A percentile compares a stretch with the other conserved stretches of the same genome.
phyloP scores from a whole-genome alignment of 73 alveolate genomes.

The Tetrahymena malaccensis region DNA sequence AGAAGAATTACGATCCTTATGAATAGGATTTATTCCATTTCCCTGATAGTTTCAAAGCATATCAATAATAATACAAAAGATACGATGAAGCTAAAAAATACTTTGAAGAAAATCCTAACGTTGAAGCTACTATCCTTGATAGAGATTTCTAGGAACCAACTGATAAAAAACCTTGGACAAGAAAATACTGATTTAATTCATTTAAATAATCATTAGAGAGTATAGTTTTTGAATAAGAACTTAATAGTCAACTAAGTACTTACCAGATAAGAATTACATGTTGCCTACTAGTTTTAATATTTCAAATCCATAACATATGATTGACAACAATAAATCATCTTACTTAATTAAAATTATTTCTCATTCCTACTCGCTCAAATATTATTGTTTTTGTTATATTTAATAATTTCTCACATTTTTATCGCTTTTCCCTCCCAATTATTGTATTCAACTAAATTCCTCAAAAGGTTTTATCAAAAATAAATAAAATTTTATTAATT shows the following conservation, averaged over 20 bases:
- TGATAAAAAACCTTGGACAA: conserved; percentile 34
- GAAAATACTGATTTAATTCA: conserved; percentile 34
- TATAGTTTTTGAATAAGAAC: background rate
- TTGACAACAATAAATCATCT: background rate
- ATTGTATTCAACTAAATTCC: too few relatives aligned
- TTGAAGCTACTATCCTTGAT: conserved; percentile 16
- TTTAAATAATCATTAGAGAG: background rate
- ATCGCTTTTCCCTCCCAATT: background rate
- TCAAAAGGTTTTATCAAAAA: too few relatives aligned
- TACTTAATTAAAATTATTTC: background rate
- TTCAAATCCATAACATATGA: background rate
- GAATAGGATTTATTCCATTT: conserved; percentile 23
- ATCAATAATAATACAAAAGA: background rate
- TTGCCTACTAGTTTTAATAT: background rate
- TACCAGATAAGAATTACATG: background rate
- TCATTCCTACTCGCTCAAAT: background rate
- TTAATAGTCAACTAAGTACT: background rate
- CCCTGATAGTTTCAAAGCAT: conserved; percentile 20
- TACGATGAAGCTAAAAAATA: conserved; percentile 40
- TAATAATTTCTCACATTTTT: background rate
- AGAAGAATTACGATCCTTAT: conserved; percentile 6
- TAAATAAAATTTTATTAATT: too few relatives aligned
- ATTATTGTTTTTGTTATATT: background rate
- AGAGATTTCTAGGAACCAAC: conserved; percentile 4
- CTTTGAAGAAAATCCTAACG: conserved; percentile 31